These are phyloP conservation scores for Xerocomellus chrysenteron DNA, from an alignment of 768 basidiomycete genomes.

Conservation along the genomic window DNA sequence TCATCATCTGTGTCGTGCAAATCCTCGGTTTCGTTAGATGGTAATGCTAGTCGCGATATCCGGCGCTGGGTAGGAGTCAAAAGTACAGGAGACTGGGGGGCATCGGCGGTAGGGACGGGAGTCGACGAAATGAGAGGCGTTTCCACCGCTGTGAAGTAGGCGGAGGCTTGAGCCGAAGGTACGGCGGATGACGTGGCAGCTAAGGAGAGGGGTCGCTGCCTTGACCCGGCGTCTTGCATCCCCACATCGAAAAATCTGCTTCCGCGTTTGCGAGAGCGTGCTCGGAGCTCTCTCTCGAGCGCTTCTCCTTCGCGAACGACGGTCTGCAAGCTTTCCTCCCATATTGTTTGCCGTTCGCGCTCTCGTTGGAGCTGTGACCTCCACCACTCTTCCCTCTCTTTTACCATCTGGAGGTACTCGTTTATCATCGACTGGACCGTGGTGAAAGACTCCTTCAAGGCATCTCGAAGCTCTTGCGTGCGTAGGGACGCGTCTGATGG, in stretches of 20 bases:
- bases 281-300: slow-evolving; percentile 76
- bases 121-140: slow-evolving; percentile 14
- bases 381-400: slow-evolving; percentile 83
- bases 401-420: slow-evolving; percentile 68
- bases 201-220: slow-evolving; percentile 22
- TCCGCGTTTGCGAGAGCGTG: slow-evolving; percentile 55
- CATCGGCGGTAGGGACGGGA: not conserved
- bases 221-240: slow-evolving; percentile 19
- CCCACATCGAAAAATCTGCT: slow-evolving; percentile 53
- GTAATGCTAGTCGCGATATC: slow-evolving; percentile 12
- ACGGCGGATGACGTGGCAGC: slow-evolving; percentile 5
- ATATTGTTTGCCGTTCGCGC: slow-evolving; percentile 60
- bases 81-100: slow-evolving; percentile 8
- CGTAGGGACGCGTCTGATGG: slow-evolving; percentile 30
- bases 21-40: slow-evolving; percentile 35
- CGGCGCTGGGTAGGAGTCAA: slow-evolving; percentile 27
- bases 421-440: slow-evolving; percentile 57
- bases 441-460: slow-evolving; percentile 59
- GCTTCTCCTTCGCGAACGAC: slow-evolving; percentile 85
- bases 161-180: slow-evolving; percentile 18
- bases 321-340: slow-evolving; percentile 88
- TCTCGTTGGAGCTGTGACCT: slow-evolving; percentile 63
- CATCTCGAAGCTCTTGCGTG: slow-evolving; percentile 40
- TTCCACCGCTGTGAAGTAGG: slow-evolving; percentile 26
- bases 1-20: slow-evolving; percentile 67